Percentiles rank a stretch among this genome's conserved stretches.
phyloP scores from a whole-genome alignment of 148 eudicot species.

The Limonium bicolor region DNA sequence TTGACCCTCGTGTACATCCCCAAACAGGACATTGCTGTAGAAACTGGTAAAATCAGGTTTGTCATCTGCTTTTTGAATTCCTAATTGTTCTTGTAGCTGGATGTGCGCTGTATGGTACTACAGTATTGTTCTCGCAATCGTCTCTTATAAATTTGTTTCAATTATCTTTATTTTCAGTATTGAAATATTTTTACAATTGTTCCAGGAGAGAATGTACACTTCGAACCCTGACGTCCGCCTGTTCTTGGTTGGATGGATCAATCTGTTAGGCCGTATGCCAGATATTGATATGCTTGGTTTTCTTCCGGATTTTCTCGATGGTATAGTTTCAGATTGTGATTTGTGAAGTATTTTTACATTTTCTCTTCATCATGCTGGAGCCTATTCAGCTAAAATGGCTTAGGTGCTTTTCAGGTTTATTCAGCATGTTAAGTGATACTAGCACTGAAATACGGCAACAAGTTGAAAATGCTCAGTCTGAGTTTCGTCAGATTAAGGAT shows the following conservation, averaged over 20 bases:
- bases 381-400: background rate
- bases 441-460: slow-evolving; percentile 96
- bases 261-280: slow-evolving; percentile 93
- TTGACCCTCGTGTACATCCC: slow-evolving; percentile 7
- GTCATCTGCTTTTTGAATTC: slow-evolving; percentile 4
- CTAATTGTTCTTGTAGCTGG: background rate
- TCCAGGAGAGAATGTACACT: slow-evolving; percentile 97
- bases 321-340: slow-evolving; percentile 21
- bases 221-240: slow-evolving; percentile 91
- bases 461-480: slow-evolving; percentile 93
- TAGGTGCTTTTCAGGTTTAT: slow-evolving; percentile 52
- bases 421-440: slow-evolving; percentile 91
- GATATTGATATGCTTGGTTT: slow-evolving; percentile 98
- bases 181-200: slow-evolving; percentile 95
- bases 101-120: no score
- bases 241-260: slow-evolving; percentile 98
- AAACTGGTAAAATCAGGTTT: slow-evolving; percentile 94
- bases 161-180: slow-evolving; percentile 43
- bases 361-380: slow-evolving; percentile 2
- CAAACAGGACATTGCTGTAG: slow-evolving; percentile 89
- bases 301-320: slow-evolving; percentile 99
- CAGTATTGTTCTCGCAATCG: background rate
- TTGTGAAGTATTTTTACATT: background rate
- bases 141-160: background rate
- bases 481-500: slow-evolving; percentile 92